Evolutionary conservation across 331 rosid genomes (phyloP).

Genomic region (Cydonia oblonga): DNA sequence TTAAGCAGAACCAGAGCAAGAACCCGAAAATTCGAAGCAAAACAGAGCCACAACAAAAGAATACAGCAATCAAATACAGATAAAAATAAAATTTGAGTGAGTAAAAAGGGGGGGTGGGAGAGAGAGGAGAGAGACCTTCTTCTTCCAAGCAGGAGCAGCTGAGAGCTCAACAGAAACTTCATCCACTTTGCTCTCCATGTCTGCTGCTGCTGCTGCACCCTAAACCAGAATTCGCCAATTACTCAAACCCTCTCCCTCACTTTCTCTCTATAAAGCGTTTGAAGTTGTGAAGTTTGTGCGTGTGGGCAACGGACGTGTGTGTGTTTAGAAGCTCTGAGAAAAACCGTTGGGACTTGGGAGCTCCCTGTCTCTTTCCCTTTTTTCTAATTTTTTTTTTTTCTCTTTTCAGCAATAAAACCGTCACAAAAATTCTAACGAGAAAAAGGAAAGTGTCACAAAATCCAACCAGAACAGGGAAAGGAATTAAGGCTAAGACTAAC

Average conservation of each 20-base stretch:
- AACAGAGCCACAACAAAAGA: neutral
- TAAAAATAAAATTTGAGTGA: neutral
- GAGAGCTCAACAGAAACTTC: slow-evolving; percentile 61
- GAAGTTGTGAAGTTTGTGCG: neutral
- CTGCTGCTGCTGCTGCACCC: neutral
- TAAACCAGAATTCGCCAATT: neutral
- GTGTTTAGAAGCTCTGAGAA: neutral
- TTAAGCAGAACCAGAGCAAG: neutral
- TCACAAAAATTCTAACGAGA: neutral
- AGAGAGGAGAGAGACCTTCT: slow-evolving; percentile 46
- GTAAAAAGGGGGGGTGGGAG: neutral
- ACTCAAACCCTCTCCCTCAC: neutral
- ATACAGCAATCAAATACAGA: neutral
- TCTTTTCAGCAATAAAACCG: neutral
- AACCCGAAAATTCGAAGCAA: slow-evolving; percentile 2
- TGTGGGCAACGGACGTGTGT: neutral
- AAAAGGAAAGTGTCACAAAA: neutral
- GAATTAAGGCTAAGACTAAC: no score
- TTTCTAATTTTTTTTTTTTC: neutral
- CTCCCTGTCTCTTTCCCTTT: neutral
- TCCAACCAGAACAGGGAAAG: neutral
- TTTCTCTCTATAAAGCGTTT: neutral
- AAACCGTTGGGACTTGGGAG: neutral
- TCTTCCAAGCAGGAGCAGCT: slow-evolving; percentile 87
- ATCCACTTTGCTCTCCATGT: slow-evolving; percentile 39